Percentiles rank a stretch among this genome's conserved stretches.
phyloP scores from a whole-genome alignment of 441 rosid genomes.

The Eruca vesicaria region DNA sequence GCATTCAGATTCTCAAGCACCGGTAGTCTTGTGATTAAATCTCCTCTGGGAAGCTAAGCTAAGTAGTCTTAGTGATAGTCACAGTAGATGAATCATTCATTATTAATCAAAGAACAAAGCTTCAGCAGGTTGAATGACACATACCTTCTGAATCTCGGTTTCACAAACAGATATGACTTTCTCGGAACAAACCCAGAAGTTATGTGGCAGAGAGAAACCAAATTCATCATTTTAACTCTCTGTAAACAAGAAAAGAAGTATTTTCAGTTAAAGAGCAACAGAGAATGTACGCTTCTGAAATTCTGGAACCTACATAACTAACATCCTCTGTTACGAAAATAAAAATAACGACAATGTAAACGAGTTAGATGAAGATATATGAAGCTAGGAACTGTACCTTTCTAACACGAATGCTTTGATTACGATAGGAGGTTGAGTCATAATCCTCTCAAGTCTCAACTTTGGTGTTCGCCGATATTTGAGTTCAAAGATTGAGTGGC shows the following conservation, averaged over 20 bases:
- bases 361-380: not conserved
- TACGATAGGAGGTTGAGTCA: not conserved
- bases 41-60: conserved; percentile 30
- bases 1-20: not conserved
- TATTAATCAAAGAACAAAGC: not conserved
- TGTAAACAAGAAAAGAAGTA: not conserved
- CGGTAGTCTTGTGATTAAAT: conserved; percentile 5
- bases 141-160: conserved; percentile 21
- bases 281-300: no score
- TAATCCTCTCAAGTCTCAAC: not conserved
- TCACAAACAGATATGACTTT: conserved; percentile 7
- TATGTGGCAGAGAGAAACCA: conserved; percentile 28
- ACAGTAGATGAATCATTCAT: conserved; percentile 2
- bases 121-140: not conserved
- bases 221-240: conserved; percentile 17
- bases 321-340: not conserved
- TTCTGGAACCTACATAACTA: not conserved
- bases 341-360: not conserved
- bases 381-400: conserved; percentile 17
- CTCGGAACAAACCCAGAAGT: conserved; percentile 4
- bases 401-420: conserved; percentile 11
- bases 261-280: not conserved
- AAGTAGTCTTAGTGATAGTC: conserved; percentile 17
- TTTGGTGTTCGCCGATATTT: no score
- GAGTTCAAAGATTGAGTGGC: no score